These are phyloP conservation scores for Phascolomyces articulosus DNA, from an alignment of 371 early-diverging fungal genomes.

Conservation along the genomic window DNA sequence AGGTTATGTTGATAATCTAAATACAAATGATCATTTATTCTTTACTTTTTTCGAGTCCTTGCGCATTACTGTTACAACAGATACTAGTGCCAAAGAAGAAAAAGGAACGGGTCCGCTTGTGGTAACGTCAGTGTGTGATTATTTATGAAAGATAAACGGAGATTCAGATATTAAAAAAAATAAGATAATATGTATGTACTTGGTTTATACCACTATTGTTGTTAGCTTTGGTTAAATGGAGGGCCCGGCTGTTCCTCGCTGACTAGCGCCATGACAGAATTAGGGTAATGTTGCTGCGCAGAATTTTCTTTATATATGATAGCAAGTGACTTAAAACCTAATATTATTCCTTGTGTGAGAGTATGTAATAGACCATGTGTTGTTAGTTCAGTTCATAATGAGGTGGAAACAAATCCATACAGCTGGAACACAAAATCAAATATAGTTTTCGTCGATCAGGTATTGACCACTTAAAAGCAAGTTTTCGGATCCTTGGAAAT, in stretches of 20 bases:
- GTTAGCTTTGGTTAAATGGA: conserved; percentile 73
- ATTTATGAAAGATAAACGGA: too few relatives aligned
- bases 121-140: neutral
- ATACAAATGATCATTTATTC: conserved; percentile 58
- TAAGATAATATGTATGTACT: too few relatives aligned
- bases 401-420: conserved; percentile 58
- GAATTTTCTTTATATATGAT: conserved; percentile 1
- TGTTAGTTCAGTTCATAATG: conserved; percentile 58
- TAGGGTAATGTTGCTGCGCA: neutral
- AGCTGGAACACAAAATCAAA: conserved; percentile 87
- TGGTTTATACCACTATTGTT: too few relatives aligned
- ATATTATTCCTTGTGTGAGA: neutral
- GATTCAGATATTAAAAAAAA: too few relatives aligned
- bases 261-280: conserved; percentile 11
- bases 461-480: conserved; percentile 9
- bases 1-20: conserved; percentile 13
- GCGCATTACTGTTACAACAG: conserved; percentile 52
- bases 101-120: conserved; percentile 70
- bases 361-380: conserved; percentile 57
- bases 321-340: neutral
- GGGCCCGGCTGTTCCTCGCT: conserved; percentile 87
- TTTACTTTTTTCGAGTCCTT: conserved; percentile 91
- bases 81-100: neutral
- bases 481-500: too few relatives aligned
- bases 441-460: conserved; percentile 84